Base-by-base conservation (phyloP, 2,329 filamentous ascomycete species). In the Calonectria multiphialidica region DNA sequence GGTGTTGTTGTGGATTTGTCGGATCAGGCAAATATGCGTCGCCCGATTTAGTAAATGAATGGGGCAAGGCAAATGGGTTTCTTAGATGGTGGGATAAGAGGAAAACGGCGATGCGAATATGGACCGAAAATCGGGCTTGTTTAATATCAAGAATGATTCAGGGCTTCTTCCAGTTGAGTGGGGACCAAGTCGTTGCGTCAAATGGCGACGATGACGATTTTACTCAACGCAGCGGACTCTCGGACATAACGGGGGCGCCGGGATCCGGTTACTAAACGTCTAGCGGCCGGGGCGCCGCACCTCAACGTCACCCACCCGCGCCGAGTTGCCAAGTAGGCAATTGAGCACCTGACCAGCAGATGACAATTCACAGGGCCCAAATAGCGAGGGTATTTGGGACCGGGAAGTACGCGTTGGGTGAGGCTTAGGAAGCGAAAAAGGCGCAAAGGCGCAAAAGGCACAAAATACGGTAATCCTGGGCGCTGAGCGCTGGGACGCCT, bases 201-300 rank as follows among this genome's bases (percentile, higher is more conserved):
- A 44, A 65, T 33, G 67, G 64, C 44, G 50, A 47, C 55, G 64
- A 66, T 66, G 68, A 71, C 64, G 68, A 57, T 64, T 45, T 71
- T 53, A 63, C 67, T 42, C 55, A 47, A 47, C 55, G 47, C 55
- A 40, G 35, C 55, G 65, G 63, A 40, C 23, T 67, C 40, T 71
- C 69, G 69, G 69, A 71, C 64, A 71, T 67, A 67, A 67, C 69
- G 64, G 69, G 61, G 55, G 35, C 69, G 13, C 35, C 35, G 35
- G 35, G 9, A 37, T 15, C 63, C 44, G 53, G 28, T 28, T 23
- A 37, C 30, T n/a, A 21, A 42, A 23, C 33, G 45, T 35, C n/a
- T 30, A 55, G 35, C 9, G 40, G 18, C 49, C 40, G 64, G 49
- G 40, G 57, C 33, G 28, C 57, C 40, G 57, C 57, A 45, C 37